Evolutionary conservation across 2,329 filamentous ascomycete genomes (phyloP), one percentile per base, ranked within the genome.

Genomic region (Microcera coccophila): DNA sequence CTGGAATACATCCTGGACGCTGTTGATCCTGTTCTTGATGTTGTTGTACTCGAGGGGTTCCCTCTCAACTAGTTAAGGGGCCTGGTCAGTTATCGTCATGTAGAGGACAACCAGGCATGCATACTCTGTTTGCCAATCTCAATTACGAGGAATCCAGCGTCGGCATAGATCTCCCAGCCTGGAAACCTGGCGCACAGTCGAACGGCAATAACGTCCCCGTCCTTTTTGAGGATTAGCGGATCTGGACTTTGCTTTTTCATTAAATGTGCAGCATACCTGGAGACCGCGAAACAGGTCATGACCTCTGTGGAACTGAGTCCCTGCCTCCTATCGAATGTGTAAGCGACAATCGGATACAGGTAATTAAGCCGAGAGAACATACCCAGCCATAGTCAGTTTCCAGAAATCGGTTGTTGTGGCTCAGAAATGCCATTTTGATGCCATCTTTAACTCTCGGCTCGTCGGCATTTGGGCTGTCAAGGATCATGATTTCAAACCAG

Each of bases 401-500:
- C 2, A 21, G 16, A 22, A 43, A 33, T 11, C 16, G 36, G 14
- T 49, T 47, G 8, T 21, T 5, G 29, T 48, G 38, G 24, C 47
- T 48, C 3, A 36, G 37, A 15, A 18, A 36, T 5, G 36, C 35
- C 4, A 45, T 29, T 31, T 42, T 36, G 10, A 38, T 31, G 11
- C 38, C 44, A 16, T 45, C 33, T 26, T 45, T 42, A 20, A 17
- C n/a, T 11, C 20, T 37, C 3, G 41, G 45, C 7, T 16, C 20
- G 20, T 24, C 41, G 1, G 39, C 41, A 5, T 38, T 15, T 11
- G 39, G 19, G 12, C 22, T 32, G 4, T 38, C 28, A 11, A 48
- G 17, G 12, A 50, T 41, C 12, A 33, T 41, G 4, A 50, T 19
- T 36, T 50, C 41, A 15, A 50, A 38, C 47, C 47, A 50, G 4